These are phyloP conservation scores for Paraphoma chrysanthemicola DNA, from an alignment of 2,329 filamentous ascomycete species.

Conservation along the genomic window DNA sequence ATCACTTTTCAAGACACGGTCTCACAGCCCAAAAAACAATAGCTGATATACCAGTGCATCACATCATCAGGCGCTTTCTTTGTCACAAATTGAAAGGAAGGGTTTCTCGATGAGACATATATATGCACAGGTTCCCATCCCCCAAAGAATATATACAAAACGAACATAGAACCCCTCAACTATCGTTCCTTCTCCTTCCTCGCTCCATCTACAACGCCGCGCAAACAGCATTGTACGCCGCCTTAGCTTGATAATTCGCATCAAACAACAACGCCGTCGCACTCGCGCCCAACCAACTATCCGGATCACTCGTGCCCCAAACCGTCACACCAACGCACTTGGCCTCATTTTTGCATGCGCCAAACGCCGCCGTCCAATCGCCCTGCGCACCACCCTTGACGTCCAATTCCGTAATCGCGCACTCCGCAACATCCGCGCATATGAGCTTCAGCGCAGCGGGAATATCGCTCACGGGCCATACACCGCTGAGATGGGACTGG, in stretches of 20 bases:
- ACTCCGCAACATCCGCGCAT: slow-evolving; percentile 61
- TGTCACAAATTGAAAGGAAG: too few species aligned
- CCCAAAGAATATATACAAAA: too few species aligned
- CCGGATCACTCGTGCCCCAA: slow-evolving; percentile 59
- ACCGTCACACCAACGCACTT: slow-evolving; percentile 73
- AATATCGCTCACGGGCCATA: slow-evolving; percentile 33
- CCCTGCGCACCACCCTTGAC: slow-evolving; percentile 63
- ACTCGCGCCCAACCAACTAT: slow-evolving; percentile 50
- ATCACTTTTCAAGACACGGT: too few species aligned
- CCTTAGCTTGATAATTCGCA: slow-evolving; percentile 50
- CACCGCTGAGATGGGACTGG: slow-evolving; percentile 61
- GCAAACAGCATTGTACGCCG: slow-evolving; percentile 43
- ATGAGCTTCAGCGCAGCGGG: slow-evolving; percentile 48
- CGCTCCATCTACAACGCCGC: slow-evolving; percentile 7
- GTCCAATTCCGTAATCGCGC: slow-evolving; percentile 73
- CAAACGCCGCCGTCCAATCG: slow-evolving; percentile 64
- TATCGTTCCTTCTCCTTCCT: too few species aligned
- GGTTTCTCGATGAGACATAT: too few species aligned
- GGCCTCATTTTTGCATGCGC: slow-evolving; percentile 64
- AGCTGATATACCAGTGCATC: too few species aligned
- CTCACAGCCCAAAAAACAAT: too few species aligned
- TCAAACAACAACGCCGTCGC: slow-evolving; percentile 53
- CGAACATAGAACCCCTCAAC: too few species aligned
- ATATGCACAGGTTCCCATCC: too few species aligned
- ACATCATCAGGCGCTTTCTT: too few species aligned